phyloP scores from a whole-genome alignment of 2,329 filamentous ascomycete genomes.

The Colletotrichum navitas region DNA sequence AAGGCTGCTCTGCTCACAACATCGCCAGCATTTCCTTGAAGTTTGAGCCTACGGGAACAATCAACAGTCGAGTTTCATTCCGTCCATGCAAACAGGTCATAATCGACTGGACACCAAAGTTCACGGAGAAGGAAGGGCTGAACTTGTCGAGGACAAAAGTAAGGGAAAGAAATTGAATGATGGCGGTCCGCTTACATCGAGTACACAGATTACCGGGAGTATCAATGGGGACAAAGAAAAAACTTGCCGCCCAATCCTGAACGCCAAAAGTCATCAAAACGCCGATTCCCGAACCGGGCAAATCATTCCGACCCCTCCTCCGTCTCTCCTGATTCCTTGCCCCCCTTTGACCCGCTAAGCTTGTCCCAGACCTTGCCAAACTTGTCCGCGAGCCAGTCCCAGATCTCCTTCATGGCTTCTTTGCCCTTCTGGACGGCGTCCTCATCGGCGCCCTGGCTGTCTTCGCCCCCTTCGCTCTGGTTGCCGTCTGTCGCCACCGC shows the following conservation, averaged over 20 bases:
- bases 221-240: conserved; percentile 23
- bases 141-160: no score
- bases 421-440: conserved; percentile 49
- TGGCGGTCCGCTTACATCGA: background rate
- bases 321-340: background rate
- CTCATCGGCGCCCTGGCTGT: conserved; percentile 45
- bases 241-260: conserved; percentile 28
- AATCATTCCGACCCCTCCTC: conserved; percentile 26
- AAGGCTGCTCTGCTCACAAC: background rate
- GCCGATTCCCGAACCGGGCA: background rate
- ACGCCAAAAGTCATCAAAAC: conserved; percentile 30
- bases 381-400: conserved; percentile 66
- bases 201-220: conserved; percentile 19
- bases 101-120: background rate
- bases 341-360: conserved; percentile 49
- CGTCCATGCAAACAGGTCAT: background rate
- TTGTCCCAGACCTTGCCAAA: conserved; percentile 61
- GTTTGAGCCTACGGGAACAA: background rate
- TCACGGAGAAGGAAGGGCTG: no score
- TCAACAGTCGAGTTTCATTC: background rate
- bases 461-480: conserved; percentile 31
- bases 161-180: background rate
- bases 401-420: conserved; percentile 54
- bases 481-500: conserved; percentile 35
- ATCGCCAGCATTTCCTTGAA: background rate